Evolutionary conservation across 1,284 basidiomycete species (phyloP).

Genomic region (Vanrija sp.): DNA sequence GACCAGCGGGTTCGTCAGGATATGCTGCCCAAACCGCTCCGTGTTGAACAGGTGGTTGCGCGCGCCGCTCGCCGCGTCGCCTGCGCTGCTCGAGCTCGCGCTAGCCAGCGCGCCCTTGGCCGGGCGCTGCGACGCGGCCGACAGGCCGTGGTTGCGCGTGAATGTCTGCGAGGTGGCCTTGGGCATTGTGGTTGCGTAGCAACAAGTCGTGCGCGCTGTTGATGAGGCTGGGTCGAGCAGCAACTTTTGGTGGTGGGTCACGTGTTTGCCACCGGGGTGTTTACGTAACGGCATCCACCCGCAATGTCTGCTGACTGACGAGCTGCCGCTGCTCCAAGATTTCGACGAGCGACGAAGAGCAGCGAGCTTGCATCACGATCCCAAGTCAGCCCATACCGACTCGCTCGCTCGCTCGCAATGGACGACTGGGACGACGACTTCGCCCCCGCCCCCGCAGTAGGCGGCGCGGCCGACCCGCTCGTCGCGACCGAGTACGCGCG

Average conservation of each 20-base stretch:
- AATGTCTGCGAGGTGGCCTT: conserved; percentile 83
- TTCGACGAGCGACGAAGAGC: no score
- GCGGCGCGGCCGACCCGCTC: conserved; percentile 34
- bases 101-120: conserved; percentile 28
- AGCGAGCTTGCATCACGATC: not conserved
- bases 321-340: no score
- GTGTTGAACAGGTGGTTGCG: conserved; percentile 87
- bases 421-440: conserved; percentile 42
- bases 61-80: conserved; percentile 56
- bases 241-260: no score
- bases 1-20: conserved; percentile 87
- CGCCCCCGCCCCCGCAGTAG: conserved; percentile 16
- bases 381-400: not conserved
- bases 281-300: conserved; percentile 1
- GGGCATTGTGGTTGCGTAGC: conserved; percentile 61
- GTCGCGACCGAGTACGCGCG: conserved; percentile 43
- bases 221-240: no score
- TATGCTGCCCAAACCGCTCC: conserved; percentile 92
- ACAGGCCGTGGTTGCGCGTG: conserved; percentile 66
- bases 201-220: no score
- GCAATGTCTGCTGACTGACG: no score
- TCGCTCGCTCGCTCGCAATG: conserved; percentile 2
- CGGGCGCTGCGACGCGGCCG: conserved; percentile 45
- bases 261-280: conserved; percentile 2
- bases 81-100: conserved; percentile 4